Evolutionary conservation across 768 basidiomycete genomes (phyloP).

Genomic region (Cystofilobasidium capitatum): DNA sequence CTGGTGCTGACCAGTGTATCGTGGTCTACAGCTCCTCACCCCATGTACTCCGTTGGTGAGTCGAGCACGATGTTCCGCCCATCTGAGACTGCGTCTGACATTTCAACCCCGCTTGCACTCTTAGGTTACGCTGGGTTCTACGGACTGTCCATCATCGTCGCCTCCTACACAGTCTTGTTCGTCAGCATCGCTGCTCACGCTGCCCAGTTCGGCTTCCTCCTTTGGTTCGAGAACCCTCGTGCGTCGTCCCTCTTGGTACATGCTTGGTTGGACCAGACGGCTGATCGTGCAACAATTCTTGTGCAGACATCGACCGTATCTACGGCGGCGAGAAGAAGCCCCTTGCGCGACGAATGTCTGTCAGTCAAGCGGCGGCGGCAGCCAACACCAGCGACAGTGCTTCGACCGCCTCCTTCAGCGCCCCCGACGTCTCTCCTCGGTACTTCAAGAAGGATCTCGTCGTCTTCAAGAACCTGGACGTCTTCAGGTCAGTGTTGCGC

Average conservation of each 20-base stretch:
- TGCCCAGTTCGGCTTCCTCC: slow-evolving; percentile 89
- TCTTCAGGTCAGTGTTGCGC: slow-evolving; percentile 56
- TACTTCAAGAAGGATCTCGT: slow-evolving; percentile 86
- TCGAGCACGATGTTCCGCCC: neutral
- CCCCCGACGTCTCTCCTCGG: slow-evolving; percentile 73
- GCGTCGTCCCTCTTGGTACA: slow-evolving; percentile 38
- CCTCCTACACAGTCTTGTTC: slow-evolving; percentile 67
- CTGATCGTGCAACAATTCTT: neutral
- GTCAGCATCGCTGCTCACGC: slow-evolving; percentile 89
- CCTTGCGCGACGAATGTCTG: slow-evolving; percentile 57
- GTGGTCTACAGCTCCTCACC: slow-evolving; percentile 37
- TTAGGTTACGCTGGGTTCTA: slow-evolving; percentile 76
- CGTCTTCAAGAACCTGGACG: slow-evolving; percentile 67
- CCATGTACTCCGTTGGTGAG: slow-evolving; percentile 42
- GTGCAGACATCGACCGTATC: slow-evolving; percentile 75
- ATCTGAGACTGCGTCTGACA: neutral
- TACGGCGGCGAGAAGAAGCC: slow-evolving; percentile 80
- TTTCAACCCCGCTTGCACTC: slow-evolving; percentile 60
- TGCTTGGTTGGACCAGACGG: neutral
- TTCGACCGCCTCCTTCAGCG: neutral
- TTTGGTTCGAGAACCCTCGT: slow-evolving; percentile 97
- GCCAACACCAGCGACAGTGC: neutral
- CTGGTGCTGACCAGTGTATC: neutral
- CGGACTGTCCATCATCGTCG: slow-evolving; percentile 80
- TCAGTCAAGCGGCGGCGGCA: neutral